These are phyloP conservation scores for Geotrichum bryndzae DNA, from an alignment of 1,139 yeast species.

Conservation along the genomic window DNA sequence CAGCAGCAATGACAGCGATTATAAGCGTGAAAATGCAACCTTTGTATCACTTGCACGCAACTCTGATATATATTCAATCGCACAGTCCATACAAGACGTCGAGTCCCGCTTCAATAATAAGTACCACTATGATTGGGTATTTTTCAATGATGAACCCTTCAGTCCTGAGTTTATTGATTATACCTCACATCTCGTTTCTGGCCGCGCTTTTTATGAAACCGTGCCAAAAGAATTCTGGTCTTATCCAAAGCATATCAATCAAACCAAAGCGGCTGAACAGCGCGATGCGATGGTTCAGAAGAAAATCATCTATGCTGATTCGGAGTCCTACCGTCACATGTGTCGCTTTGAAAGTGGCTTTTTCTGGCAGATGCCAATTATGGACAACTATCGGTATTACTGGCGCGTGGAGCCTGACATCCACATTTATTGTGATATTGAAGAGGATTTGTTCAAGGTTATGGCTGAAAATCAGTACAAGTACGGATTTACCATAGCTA, in stretches of 20 bases:
- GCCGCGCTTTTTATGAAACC: conserved; percentile 55
- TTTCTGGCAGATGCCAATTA: conserved; percentile 69
- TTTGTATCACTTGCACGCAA: conserved; percentile 71
- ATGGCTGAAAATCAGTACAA: conserved; percentile 69
- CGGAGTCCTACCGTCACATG: conserved; percentile 73
- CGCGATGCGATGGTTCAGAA: conserved; percentile 44
- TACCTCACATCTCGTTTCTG: conserved; percentile 48
- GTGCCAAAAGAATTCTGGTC: conserved; percentile 69
- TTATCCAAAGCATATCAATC: conserved; percentile 62
- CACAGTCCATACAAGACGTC: conserved; percentile 55
- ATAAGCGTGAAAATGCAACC: conserved; percentile 47
- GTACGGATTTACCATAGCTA: conserved; percentile 74
- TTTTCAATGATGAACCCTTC: conserved; percentile 60
- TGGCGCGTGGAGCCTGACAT: conserved; percentile 95
- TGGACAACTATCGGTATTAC: conserved; percentile 73
- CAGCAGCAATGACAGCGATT: not conserved
- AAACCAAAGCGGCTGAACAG: conserved; percentile 47
- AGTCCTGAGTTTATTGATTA: conserved; percentile 43
- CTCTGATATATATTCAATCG: conserved; percentile 52
- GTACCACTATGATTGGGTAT: conserved; percentile 72
- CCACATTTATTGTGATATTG: conserved; percentile 68
- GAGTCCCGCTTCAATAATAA: conserved; percentile 66
- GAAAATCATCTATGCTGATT: conserved; percentile 57
- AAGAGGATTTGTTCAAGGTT: conserved; percentile 74
- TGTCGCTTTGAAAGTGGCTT: conserved; percentile 90